Evolutionary conservation across 23 red algal species (phyloP).

Genomic region (Agarophyton chilense): DNA sequence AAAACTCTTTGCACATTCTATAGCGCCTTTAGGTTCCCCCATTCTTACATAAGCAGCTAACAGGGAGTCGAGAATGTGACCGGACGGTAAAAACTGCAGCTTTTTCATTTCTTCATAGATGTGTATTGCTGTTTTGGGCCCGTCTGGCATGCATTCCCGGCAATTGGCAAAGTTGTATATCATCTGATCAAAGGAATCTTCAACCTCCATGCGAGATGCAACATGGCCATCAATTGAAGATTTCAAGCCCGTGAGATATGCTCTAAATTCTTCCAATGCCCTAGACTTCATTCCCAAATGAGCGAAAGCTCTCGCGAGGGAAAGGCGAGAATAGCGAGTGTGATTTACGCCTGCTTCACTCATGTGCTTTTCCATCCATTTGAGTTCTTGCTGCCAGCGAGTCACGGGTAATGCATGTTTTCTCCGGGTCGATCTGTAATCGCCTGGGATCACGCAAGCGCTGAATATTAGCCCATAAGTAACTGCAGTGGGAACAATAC

Average conservation of each 20-base stretch:
- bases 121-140: slow-evolving; percentile 27
- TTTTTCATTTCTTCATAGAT: slow-evolving; percentile 51
- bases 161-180: slow-evolving; percentile 72
- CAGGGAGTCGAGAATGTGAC: slow-evolving; percentile 20
- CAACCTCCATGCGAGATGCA: slow-evolving; percentile 29
- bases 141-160: slow-evolving; percentile 43
- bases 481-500: slow-evolving; percentile 40
- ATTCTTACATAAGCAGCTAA: slow-evolving; percentile 52
- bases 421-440: slow-evolving; percentile 33
- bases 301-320: slow-evolving; percentile 58
- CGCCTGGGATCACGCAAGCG: slow-evolving; percentile 57
- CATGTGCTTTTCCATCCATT: slow-evolving; percentile 52
- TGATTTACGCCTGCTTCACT: slow-evolving; percentile 14
- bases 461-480: slow-evolving; percentile 64
- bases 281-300: slow-evolving; percentile 40
- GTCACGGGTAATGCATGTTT: slow-evolving; percentile 47
- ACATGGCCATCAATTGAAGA: not conserved
- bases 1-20: slow-evolving; percentile 17
- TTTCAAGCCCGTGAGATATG: not conserved
- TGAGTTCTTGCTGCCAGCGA: slow-evolving; percentile 32
- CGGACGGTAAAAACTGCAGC: not conserved
- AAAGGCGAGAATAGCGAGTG: slow-evolving; percentile 45
- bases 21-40: slow-evolving; percentile 6
- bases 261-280: slow-evolving; percentile 51
- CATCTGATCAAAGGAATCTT: slow-evolving; percentile 63